Conservation (phyloP, 164 flowering plant genomes). For the Macadamia tetraphylla region DNA sequence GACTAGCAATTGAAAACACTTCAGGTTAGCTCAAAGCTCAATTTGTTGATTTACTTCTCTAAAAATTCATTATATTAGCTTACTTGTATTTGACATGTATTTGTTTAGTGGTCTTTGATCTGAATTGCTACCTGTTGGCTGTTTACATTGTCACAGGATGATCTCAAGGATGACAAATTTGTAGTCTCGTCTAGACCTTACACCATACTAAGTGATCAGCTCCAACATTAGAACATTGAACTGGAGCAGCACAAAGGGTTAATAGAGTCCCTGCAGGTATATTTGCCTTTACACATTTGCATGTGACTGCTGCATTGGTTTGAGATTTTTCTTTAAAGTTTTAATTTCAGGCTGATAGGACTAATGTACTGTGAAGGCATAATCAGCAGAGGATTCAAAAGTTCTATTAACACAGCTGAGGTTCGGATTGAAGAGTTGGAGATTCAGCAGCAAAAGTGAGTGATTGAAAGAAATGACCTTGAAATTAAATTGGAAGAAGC, state of each 20-base stretch:
- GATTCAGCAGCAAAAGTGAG: conserved; percentile 53
- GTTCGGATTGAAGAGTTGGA: conserved; percentile 62
- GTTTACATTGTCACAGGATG: conserved; percentile 39
- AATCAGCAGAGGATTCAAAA: conserved; percentile 55
- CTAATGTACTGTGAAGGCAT: conserved; percentile 47
- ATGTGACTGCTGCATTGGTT: conserved; percentile 1
- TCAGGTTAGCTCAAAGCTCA: conserved; percentile 42
- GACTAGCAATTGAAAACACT: conserved; percentile 60
- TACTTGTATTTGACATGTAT: neutral
- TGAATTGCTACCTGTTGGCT: conserved; percentile 4
- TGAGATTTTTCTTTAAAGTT: conserved; percentile 10
- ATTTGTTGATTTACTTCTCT: neutral
- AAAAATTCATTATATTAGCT: neutral
- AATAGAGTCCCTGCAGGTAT: conserved; percentile 74
- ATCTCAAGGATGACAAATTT: conserved; percentile 70
- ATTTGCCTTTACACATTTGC: conserved; percentile 6
- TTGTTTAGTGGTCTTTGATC: neutral
- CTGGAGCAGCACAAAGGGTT: conserved; percentile 54
- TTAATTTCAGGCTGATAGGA: conserved; percentile 66
- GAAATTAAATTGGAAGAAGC: conserved; percentile 87
- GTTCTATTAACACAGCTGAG: conserved; percentile 34
- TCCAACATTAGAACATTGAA: conserved; percentile 76
- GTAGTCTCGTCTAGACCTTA: conserved; percentile 63
- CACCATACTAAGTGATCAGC: conserved; percentile 64
- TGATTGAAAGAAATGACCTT: conserved; percentile 68